A percentile compares a stretch with the other conserved stretches of the same genome.
These are phyloP conservation scores for Chlamydomonas schloesseri DNA, from an alignment of 139 green algal genomes.

Conservation along the genomic window DNA sequence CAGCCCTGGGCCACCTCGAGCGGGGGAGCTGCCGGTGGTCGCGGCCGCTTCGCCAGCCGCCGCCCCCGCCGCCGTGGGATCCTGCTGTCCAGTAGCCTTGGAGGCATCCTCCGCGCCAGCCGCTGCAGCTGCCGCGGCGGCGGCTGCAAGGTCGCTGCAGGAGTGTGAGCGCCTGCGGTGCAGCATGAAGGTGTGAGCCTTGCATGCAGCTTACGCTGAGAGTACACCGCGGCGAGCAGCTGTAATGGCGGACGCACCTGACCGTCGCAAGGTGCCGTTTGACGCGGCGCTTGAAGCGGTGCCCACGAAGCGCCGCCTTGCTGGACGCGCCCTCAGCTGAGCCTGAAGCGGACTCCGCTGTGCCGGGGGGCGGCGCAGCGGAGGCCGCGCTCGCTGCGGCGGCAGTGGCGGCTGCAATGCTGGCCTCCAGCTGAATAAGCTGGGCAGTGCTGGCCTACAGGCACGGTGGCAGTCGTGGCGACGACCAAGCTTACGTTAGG, in stretches of 20 bases:
- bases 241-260: background rate
- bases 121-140: background rate
- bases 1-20: too few relatives aligned
- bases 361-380: background rate
- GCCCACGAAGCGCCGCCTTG: background rate
- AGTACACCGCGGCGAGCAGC: too few relatives aligned
- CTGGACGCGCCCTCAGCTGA: background rate
- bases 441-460: constrained; percentile 8
- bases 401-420: background rate
- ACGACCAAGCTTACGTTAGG: too few relatives aligned
- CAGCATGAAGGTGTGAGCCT: too few relatives aligned
- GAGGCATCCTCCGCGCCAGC: background rate
- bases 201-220: too few relatives aligned
- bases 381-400: background rate
- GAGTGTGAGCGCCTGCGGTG: constrained; percentile 11
- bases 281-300: background rate
- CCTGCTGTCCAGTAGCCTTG: too few relatives aligned
- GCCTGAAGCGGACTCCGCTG: background rate
- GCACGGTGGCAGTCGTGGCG: background rate
- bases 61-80: too few relatives aligned
- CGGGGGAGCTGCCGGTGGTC: background rate
- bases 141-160: constrained; percentile 1
- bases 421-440: constrained; percentile 15
- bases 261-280: background rate
- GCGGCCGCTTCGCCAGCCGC: too few relatives aligned